phyloP scores from a whole-genome alignment of 2,329 filamentous ascomycete genomes.

The Aspergillus quadricinctus region DNA sequence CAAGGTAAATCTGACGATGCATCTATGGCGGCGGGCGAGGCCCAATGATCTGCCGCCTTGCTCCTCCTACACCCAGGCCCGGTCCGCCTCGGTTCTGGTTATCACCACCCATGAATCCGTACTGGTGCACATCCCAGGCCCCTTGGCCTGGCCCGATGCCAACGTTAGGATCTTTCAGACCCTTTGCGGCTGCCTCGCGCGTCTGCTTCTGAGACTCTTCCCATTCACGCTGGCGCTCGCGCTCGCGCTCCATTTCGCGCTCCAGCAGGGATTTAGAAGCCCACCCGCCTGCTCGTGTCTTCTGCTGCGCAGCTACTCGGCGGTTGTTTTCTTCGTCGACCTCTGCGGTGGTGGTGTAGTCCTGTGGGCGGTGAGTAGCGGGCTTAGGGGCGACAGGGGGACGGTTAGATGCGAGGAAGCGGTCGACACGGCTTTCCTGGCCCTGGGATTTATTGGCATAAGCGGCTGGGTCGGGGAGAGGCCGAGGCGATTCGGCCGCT shows the following conservation, averaged over 20 bases:
- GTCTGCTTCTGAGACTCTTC: constrained; percentile 55
- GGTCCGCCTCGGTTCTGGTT: constrained; percentile 54
- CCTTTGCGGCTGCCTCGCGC: constrained; percentile 42
- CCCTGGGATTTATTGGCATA: constrained; percentile 26
- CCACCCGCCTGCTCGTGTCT: constrained; percentile 58
- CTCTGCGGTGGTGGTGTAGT: constrained; percentile 51
- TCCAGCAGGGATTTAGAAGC: constrained; percentile 61
- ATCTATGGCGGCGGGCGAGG: constrained; percentile 48
- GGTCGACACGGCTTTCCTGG: constrained; percentile 48
- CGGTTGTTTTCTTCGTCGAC: constrained; percentile 53
- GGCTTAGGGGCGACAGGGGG: constrained; percentile 42
- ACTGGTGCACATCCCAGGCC: constrained; percentile 62
- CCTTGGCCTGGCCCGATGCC: constrained; percentile 46
- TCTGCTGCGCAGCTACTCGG: constrained; percentile 51
- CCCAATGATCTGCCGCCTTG: constrained; percentile 59
- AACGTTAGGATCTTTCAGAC: constrained; percentile 37
- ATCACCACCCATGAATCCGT: constrained; percentile 60
- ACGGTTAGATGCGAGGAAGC: constrained; percentile 52
- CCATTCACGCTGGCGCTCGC: constrained; percentile 62
- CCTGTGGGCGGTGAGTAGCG: constrained; percentile 39
- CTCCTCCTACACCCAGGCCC: constrained; percentile 51
- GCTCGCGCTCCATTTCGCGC: constrained; percentile 64
- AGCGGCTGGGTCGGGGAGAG: constrained; percentile 46
- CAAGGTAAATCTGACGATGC: not conserved
- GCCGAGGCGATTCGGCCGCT: constrained; percentile 28